Evolutionary conservation across 2,329 filamentous ascomycete species (phyloP).

Genomic region (Zalaria obscura): DNA sequence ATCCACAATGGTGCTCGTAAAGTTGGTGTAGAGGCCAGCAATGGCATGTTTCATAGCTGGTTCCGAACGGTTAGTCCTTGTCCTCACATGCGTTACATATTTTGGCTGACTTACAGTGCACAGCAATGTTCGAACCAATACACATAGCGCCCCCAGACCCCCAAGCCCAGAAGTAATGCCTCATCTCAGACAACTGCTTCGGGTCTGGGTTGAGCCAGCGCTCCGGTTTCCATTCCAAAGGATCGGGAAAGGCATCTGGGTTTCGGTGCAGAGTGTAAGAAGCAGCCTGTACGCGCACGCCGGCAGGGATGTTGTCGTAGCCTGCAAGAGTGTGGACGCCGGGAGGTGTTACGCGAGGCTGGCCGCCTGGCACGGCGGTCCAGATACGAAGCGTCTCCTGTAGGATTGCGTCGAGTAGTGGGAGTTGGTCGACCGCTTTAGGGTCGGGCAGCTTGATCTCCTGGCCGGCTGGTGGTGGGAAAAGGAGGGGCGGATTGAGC

Average conservation of each 20-base stretch:
- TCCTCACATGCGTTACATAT: neutral
- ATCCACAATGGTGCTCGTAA: slow-evolving; percentile 21
- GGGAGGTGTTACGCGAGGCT: slow-evolving; percentile 36
- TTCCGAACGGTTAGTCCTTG: neutral
- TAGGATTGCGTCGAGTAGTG: slow-evolving; percentile 40
- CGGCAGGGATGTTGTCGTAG: slow-evolving; percentile 16
- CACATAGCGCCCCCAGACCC: slow-evolving; percentile 32
- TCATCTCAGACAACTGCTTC: slow-evolving; percentile 21
- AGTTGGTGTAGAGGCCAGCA: slow-evolving; percentile 54
- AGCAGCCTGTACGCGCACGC: slow-evolving; percentile 24
- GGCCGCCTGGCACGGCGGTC: slow-evolving; percentile 42
- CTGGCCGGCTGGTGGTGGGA: neutral
- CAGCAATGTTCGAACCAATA: slow-evolving; percentile 28
- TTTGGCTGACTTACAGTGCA: slow-evolving; percentile 23
- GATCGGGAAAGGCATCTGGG: slow-evolving; percentile 23
- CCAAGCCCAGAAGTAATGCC: slow-evolving; percentile 33
- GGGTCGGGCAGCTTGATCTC: neutral
- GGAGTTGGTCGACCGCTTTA: slow-evolving; percentile 27
- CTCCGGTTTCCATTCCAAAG: slow-evolving; percentile 22
- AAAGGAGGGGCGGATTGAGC: neutral
- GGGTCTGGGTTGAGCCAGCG: slow-evolving; percentile 23
- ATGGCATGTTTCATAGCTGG: slow-evolving; percentile 55
- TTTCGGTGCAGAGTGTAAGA: slow-evolving; percentile 28
- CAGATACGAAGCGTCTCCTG: slow-evolving; percentile 45
- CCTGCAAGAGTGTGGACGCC: slow-evolving; percentile 13